phyloP scores from a whole-genome alignment of 176 grass and related monocot species.

The sorghum (Sorghum bicolor) region DNA sequence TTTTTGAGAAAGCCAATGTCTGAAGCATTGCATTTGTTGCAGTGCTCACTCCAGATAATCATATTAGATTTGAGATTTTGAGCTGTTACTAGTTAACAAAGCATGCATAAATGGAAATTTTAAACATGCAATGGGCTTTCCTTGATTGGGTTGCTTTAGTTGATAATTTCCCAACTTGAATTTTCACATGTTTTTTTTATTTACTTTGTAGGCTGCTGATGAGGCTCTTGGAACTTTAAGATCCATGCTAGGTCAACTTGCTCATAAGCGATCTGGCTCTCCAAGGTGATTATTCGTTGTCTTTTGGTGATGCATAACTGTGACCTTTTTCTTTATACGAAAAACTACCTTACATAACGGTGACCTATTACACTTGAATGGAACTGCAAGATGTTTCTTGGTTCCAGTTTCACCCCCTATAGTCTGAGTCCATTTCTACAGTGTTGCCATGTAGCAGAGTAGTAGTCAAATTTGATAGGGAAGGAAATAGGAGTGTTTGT shows the following conservation, averaged over 20 bases:
- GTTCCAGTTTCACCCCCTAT: neutral
- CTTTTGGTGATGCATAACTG: neutral
- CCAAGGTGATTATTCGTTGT: slow-evolving; percentile 61
- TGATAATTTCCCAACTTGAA: slow-evolving; percentile 8
- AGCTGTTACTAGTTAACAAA: slow-evolving; percentile 1
- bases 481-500: neutral
- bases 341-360: slow-evolving; percentile 14
- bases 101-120: neutral
- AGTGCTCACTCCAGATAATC: neutral
- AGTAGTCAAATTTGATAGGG: neutral
- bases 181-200: neutral
- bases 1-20: slow-evolving; percentile 16
- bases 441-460: neutral
- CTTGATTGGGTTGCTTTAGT: slow-evolving; percentile 3
- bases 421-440: neutral
- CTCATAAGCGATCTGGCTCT: slow-evolving; percentile 71
- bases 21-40: slow-evolving; percentile 6
- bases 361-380: too few species aligned
- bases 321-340: neutral
- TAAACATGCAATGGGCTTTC: neutral
- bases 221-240: slow-evolving; percentile 88
- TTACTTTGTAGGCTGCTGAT: slow-evolving; percentile 72
- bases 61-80: slow-evolving; percentile 1
- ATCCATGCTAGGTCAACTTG: slow-evolving; percentile 76
- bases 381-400: neutral